Evolutionary conservation across 495 filamentous ascomycete genomes (phyloP), one percentile per base, ranked within the genome.

Genomic region (Podospora anserina): DNA sequence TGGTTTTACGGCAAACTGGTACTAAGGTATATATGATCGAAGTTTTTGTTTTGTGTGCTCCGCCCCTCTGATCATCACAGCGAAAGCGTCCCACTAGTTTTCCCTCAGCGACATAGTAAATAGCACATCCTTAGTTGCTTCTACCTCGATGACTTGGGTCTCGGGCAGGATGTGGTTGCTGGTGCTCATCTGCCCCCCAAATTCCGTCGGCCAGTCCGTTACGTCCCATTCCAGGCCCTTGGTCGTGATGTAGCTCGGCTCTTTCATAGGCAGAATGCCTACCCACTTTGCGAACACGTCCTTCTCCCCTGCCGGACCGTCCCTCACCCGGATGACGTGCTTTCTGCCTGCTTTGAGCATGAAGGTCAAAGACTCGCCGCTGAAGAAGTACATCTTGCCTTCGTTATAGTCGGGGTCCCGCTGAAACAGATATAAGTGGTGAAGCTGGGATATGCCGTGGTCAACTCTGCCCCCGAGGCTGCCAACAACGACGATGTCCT

Each of bases 181-280:
- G 59, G 95, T 98, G 73, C 93, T 97, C 69, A 99, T 79, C 72
- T 90, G 87, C 0, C 88, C 88, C 0, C 94, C 95, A 77, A 98
- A 93, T 71, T 86, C 82, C 0, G 93, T 97, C 68, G 83, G 78
- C 91, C 92, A 94, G 65, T 90, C 81, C 66, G 83, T 69, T 1
- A 99, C 90, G 78, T 99, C 92, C 94, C 95, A 99, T 74, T 94
- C 88, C 58, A 99, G 80, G 0, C 95, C 95, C 0, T 79, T 76
- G 0, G 92, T 96, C 2, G 86, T 90, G 69, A 99, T 91, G 2
- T 82, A 68, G 53, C 91, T 88, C 4, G 89, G 88, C 26, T 88
- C 89, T 34, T 86, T 89, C 19, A 97, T 77, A 0, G 95, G 95
- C 63, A 99, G 83, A 61, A 99, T 92, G 0, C 95, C 95, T 18